Conservation (phyloP, 106 monocot genomes). For the Acorus gramineus region DNA sequence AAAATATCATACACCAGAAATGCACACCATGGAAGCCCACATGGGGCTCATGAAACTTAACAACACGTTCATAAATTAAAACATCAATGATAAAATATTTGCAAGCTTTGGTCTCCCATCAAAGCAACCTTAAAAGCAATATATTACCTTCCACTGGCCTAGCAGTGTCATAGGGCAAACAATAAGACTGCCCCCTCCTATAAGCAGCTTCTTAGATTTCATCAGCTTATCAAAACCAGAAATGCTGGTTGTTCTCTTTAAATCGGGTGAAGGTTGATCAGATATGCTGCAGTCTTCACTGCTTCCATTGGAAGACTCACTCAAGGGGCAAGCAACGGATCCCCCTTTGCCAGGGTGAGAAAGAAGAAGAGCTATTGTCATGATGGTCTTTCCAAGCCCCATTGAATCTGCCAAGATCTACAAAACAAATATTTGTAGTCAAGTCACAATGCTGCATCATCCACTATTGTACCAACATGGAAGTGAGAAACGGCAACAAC, state of each 20-base stretch:
- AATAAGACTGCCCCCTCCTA: slow-evolving; percentile 75
- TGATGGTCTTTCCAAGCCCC: slow-evolving; percentile 96
- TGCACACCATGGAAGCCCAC: no score
- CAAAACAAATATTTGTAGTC: slow-evolving; percentile 4
- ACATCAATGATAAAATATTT: no score
- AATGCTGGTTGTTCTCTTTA: slow-evolving; percentile 24
- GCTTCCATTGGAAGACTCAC: slow-evolving; percentile 18
- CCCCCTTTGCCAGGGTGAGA: slow-evolving; percentile 41
- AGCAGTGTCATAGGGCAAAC: slow-evolving; percentile 94
- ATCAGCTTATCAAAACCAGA: slow-evolving; percentile 41
- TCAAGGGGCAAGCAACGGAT: slow-evolving; percentile 14
- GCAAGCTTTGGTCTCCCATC: no score
- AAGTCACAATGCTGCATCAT: no score
- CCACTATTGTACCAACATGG: no score
- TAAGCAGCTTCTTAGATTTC: slow-evolving; percentile 32
- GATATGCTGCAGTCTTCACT: slow-evolving; percentile 6
- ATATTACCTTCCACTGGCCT: slow-evolving; percentile 88
- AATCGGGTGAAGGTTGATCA: slow-evolving; percentile 15
- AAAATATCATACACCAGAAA: no score
- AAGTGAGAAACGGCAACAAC: slow-evolving; percentile 1
- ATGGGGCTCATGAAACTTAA: no score
- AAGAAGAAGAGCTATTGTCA: slow-evolving; percentile 89
- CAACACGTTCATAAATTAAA: no score
- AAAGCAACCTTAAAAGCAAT: no score
- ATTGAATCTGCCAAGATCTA: slow-evolving; percentile 98